These are phyloP conservation scores for Boletus rufocinnamomeus DNA, from an alignment of 768 basidiomycete genomes.

Conservation along the genomic window DNA sequence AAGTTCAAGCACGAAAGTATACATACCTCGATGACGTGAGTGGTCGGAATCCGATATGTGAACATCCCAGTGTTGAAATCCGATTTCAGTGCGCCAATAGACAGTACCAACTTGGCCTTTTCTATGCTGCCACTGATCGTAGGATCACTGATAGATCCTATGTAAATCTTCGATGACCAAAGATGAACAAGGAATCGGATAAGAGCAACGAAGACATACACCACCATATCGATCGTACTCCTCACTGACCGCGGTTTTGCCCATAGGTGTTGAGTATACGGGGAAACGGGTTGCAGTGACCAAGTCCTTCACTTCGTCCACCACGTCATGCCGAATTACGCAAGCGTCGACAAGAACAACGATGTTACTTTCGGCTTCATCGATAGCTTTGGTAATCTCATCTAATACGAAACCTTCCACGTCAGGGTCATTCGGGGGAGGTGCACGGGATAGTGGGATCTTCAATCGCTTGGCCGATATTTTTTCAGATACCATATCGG, in stretches of 20 bases:
- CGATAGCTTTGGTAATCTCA: conserved; percentile 65
- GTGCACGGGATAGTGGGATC: conserved; percentile 52
- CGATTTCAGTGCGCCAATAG: conserved; percentile 65
- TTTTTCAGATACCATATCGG: conserved; percentile 71
- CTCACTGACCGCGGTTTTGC: conserved; percentile 77
- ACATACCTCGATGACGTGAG: conserved; percentile 62
- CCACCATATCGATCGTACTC: conserved; percentile 75
- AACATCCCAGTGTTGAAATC: conserved; percentile 93
- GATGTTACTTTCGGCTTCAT: conserved; percentile 59
- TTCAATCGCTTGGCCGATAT: conserved; percentile 66
- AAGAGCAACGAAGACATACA: conserved; percentile 44
- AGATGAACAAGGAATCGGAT: background rate
- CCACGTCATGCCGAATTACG: conserved; percentile 68
- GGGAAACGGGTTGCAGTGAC: conserved; percentile 66
- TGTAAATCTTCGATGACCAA: conserved; percentile 57
- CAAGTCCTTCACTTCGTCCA: conserved; percentile 62
- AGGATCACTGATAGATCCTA: conserved; percentile 70
- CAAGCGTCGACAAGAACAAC: conserved; percentile 84
- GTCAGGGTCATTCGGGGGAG: conserved; percentile 54
- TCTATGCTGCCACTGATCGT: conserved; percentile 73
- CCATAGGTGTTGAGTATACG: conserved; percentile 79
- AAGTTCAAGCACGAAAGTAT: background rate
- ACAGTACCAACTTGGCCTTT: conserved; percentile 70
- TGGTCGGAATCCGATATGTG: conserved; percentile 66
- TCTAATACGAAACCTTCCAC: conserved; percentile 72